Conservation (phyloP, 768 basidiomycete genomes). For the Leccinum longicurvipes region DNA sequence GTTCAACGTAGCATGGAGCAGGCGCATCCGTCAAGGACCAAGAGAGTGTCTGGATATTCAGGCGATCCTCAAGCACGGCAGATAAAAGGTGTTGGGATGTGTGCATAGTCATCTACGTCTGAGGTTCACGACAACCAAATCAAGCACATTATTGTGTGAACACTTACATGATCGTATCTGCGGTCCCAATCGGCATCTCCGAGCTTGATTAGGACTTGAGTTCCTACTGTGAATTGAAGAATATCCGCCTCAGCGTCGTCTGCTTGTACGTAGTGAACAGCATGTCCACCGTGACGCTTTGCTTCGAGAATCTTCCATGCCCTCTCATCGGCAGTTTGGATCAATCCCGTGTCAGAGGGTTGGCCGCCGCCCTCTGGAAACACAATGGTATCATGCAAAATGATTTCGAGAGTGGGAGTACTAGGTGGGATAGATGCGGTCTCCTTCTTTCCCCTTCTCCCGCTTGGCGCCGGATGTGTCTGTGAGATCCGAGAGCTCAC, state of each 20-base stretch:
- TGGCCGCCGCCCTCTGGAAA: slow-evolving; percentile 87
- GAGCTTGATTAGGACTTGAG: slow-evolving; percentile 49
- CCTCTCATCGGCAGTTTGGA: slow-evolving; percentile 40
- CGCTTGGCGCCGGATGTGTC: slow-evolving; percentile 35
- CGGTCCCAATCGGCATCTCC: slow-evolving; percentile 59
- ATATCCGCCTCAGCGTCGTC: slow-evolving; percentile 40
- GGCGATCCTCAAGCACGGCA: slow-evolving; percentile 64
- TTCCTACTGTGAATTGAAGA: slow-evolving; percentile 48
- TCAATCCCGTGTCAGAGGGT: slow-evolving; percentile 70
- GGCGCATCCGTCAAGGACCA: slow-evolving; percentile 78
- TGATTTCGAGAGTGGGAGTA: slow-evolving; percentile 57
- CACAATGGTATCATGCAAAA: slow-evolving; percentile 72
- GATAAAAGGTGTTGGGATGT: slow-evolving; percentile 83
- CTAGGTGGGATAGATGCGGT: slow-evolving; percentile 41
- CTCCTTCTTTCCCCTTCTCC: slow-evolving; percentile 57
- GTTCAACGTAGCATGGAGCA: slow-evolving; percentile 71
- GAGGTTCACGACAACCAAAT: background rate
- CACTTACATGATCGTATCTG: slow-evolving; percentile 70
- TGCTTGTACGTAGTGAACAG: slow-evolving; percentile 67
- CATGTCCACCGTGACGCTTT: slow-evolving; percentile 67
- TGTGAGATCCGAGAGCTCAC: slow-evolving; percentile 48
- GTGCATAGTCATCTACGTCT: slow-evolving; percentile 71
- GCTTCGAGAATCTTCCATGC: slow-evolving; percentile 62
- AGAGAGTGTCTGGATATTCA: slow-evolving; percentile 68
- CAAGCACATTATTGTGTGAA: background rate